Conservation (phyloP, 345 rosid species). For the Reutealis trisperma region DNA sequence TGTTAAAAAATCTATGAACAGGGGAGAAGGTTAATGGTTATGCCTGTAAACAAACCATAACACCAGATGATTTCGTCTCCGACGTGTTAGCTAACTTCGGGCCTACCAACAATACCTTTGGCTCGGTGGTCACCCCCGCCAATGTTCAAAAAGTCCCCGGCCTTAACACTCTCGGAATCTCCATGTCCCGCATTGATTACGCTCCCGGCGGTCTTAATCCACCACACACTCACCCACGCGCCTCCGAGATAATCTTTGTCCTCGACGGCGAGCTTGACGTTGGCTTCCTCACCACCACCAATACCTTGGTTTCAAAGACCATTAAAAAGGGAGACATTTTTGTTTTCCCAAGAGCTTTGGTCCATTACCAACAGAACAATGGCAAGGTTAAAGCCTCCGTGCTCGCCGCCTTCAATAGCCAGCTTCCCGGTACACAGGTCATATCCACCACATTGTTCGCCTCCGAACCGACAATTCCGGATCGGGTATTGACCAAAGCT, state of each 20-base stretch:
- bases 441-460: slow-evolving; percentile 24
- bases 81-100: slow-evolving; percentile 18
- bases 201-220: slow-evolving; percentile 32
- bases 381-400: slow-evolving; percentile 18
- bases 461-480: slow-evolving; percentile 28
- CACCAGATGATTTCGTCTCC: slow-evolving; percentile 29
- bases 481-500: slow-evolving; percentile 24
- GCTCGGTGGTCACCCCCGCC: slow-evolving; percentile 20
- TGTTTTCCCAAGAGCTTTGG: slow-evolving; percentile 26
- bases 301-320: slow-evolving; percentile 21
- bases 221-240: slow-evolving; percentile 38
- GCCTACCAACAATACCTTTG: slow-evolving; percentile 18
- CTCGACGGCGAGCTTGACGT: slow-evolving; percentile 29
- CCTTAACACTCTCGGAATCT: slow-evolving; percentile 32
- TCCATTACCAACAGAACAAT: slow-evolving; percentile 34
- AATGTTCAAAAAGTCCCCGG: slow-evolving; percentile 30
- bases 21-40: slow-evolving; percentile 28
- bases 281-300: slow-evolving; percentile 35
- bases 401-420: slow-evolving; percentile 35
- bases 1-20: neutral
- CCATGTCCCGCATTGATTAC: slow-evolving; percentile 33
- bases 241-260: slow-evolving; percentile 31
- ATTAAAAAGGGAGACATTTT: slow-evolving; percentile 25
- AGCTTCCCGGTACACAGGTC: slow-evolving; percentile 33
- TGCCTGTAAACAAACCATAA: slow-evolving; percentile 18